phyloP scores from a whole-genome alignment of 2,329 filamentous ascomycete species.

The Albophoma yamanashiensis region DNA sequence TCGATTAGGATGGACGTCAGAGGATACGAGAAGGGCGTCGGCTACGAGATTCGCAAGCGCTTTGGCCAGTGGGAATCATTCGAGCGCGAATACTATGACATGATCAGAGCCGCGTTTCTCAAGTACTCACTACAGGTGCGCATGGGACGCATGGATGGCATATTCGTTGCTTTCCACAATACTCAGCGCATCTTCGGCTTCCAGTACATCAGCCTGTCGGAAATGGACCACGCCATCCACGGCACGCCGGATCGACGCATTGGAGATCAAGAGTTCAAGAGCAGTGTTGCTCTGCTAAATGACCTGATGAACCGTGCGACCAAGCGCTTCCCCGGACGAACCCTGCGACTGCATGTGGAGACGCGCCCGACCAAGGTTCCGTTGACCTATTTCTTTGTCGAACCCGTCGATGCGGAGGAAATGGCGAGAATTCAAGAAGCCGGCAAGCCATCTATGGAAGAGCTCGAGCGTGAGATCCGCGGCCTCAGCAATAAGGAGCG shows the following conservation, averaged over 20 bases:
- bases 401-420: constrained; percentile 65
- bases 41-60: constrained; percentile 73
- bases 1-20: constrained; percentile 79
- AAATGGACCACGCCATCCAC: constrained; percentile 89
- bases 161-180: constrained; percentile 96
- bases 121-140: constrained; percentile 96
- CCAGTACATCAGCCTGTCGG: constrained; percentile 77
- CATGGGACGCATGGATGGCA: constrained; percentile 97
- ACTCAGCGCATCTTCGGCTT: constrained; percentile 93
- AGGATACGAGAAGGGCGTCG: constrained; percentile 62
- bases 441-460: constrained; percentile 53
- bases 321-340: constrained; percentile 61
- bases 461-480: constrained; percentile 55
- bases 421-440: constrained; percentile 64
- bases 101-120: constrained; percentile 87
- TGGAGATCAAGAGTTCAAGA: constrained; percentile 76
- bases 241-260: constrained; percentile 55
- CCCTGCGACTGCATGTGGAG: constrained; percentile 74
- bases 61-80: constrained; percentile 82
- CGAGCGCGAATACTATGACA: constrained; percentile 92
- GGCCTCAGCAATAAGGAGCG: constrained; percentile 29
- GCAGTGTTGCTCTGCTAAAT: constrained; percentile 71
- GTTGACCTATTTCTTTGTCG: constrained; percentile 82
- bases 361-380: constrained; percentile 49
- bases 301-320: constrained; percentile 68